Percentiles rank a stretch among this genome's conserved stretches.
phyloP scores from a whole-genome alignment of 2,329 filamentous ascomycete species.

The Anthostomella pinea region DNA sequence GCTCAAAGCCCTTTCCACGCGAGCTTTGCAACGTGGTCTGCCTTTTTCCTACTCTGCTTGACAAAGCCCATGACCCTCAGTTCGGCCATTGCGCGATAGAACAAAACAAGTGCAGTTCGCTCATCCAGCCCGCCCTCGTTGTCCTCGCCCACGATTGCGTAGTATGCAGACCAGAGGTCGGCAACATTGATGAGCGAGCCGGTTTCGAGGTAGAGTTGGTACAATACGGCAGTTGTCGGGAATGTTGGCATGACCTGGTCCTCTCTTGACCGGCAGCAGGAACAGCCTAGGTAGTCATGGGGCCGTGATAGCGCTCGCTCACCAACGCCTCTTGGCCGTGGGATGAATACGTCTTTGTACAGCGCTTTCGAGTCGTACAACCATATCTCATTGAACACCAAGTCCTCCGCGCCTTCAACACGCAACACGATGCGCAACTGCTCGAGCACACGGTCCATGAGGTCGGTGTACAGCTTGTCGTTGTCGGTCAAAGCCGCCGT shows the following conservation, averaged over 20 bases:
- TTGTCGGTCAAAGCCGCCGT: constrained; percentile 67
- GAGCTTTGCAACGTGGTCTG: constrained; percentile 86
- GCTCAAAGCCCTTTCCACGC: constrained; percentile 63
- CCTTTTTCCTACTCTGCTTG: constrained; percentile 86
- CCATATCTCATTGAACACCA: constrained; percentile 70
- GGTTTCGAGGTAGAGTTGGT: constrained; percentile 76
- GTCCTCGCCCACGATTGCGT: constrained; percentile 53
- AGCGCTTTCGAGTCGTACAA: constrained; percentile 71
- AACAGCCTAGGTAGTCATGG: constrained; percentile 73
- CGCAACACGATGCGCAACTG: constrained; percentile 40
- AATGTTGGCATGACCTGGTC: constrained; percentile 57
- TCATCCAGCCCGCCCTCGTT: constrained; percentile 47
- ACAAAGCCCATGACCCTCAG: constrained; percentile 82
- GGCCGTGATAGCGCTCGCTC: constrained; percentile 70
- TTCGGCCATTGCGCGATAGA: constrained; percentile 84
- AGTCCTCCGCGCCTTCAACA: constrained; percentile 39
- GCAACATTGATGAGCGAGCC: constrained; percentile 74
- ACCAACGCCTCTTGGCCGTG: constrained; percentile 66
- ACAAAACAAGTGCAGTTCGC: constrained; percentile 65
- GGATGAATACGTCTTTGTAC: constrained; percentile 71
- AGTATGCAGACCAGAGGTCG: constrained; percentile 77
- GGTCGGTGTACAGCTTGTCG: constrained; percentile 66
- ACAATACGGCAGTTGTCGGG: constrained; percentile 70
- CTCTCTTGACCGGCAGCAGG: constrained; percentile 57
- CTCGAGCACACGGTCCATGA: constrained; percentile 57